Base-by-base conservation (phyloP, 2,329 filamentous ascomycete species). In the Lasiodiplodia theobromae region DNA sequence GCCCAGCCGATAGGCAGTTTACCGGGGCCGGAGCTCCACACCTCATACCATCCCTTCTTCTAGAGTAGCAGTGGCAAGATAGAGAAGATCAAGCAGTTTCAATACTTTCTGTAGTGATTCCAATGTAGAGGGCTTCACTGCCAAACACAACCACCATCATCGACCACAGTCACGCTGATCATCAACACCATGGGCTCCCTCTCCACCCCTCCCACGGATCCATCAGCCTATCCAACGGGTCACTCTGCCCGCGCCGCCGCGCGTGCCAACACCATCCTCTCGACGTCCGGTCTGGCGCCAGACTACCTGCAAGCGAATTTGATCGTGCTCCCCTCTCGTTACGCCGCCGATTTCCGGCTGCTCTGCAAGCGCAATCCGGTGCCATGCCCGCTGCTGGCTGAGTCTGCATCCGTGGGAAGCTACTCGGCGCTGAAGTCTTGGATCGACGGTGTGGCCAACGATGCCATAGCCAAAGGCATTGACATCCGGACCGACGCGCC, bases 341-440 rank as follows among this genome's bases (percentile, higher is more conserved):
- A 89, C 74, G 87, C 88, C 14, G 64, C 78, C 21, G 86, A 89
- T 74, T 91, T 90, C 75, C 82, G 85, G 14, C 75, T 83, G 21
- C 84, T 90, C 28, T 90, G 88, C 75, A 80, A 81, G 1, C 83
- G 87, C 60, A 91, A 91, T 71, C 86, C 88, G 2, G 88, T 90
- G 0, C 84, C 88, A 0, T 90, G 88, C 72, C 88, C 88, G 0
- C 78, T 91, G 0, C 79, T 90, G 11, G 87, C 84, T 14, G 84
- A 87, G 73, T 87, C 85, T 3, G 76, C 78, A 0, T 53, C 70
- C 0, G 77, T 80, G 0, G 87, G 87, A 3, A 73, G 78, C 51
- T 85, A 78, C 70, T 73, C 76, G 57, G 70, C 74, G 2, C 73
- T 86, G n/a, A 79, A 76, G 37, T 83, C 81, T 4, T 75, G 77